These are phyloP conservation scores for Blakeslea trispora DNA, from an alignment of 371 early-diverging fungal genomes.

Conservation along the genomic window DNA sequence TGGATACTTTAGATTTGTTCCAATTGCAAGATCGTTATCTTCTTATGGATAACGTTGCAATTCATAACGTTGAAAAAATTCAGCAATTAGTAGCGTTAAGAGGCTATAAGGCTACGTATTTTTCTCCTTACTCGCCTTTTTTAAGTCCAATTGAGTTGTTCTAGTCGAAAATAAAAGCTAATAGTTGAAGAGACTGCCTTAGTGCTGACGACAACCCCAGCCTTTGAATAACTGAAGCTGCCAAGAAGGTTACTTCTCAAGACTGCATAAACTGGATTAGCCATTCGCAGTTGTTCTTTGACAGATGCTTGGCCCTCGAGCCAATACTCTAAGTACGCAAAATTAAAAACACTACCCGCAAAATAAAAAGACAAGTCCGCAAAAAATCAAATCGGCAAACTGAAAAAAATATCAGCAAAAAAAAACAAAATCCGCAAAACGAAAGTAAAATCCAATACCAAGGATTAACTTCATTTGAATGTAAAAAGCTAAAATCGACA, in stretches of 20 bases:
- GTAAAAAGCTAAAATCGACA: too few species aligned
- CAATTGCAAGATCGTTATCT: conserved; percentile 4
- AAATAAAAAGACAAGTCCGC: too few species aligned
- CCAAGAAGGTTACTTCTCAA: neutral
- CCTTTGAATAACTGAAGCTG: too few species aligned
- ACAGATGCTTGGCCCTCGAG: conserved; percentile 8
- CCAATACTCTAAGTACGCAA: neutral
- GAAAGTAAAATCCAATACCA: too few species aligned
- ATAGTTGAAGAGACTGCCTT: conserved; percentile 1
- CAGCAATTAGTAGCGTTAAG: conserved; percentile 2
- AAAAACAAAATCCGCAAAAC: too few species aligned
- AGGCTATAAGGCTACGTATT: conserved; percentile 7
- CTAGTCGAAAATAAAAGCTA: conserved; percentile 9
- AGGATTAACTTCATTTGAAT: too few species aligned
- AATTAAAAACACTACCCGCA: too few species aligned
- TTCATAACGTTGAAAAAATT: conserved; percentile 11
- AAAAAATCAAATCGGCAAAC: too few species aligned
- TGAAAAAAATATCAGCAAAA: too few species aligned
- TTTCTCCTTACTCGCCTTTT: conserved; percentile 13
- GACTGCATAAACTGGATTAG: neutral
- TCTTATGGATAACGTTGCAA: conserved; percentile 14
- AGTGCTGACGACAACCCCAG: too few species aligned
- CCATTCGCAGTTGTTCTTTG: conserved; percentile 5
- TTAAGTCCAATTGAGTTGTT: conserved; percentile 10
- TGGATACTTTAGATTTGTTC: too few species aligned